Conservation (phyloP, 306 rosid genomes). For the Malus orientalis region DNA sequence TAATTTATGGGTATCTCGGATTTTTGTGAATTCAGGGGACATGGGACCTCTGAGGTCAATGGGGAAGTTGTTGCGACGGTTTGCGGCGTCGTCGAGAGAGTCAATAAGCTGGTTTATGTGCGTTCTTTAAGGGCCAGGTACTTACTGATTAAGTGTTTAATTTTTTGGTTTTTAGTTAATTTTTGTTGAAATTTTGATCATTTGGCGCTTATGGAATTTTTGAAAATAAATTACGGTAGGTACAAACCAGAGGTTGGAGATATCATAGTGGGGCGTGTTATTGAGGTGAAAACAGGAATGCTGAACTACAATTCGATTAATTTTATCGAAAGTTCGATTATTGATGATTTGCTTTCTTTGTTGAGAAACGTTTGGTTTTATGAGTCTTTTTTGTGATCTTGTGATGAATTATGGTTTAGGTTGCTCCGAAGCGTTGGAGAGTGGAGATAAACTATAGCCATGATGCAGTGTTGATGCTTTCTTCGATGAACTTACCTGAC, state of each 20-base stretch:
- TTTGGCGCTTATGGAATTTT: background rate
- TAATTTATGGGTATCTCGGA: background rate
- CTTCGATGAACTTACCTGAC: slow-evolving; percentile 89
- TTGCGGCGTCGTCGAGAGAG: slow-evolving; percentile 83
- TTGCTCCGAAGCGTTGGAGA: slow-evolving; percentile 87
- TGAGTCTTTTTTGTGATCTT: background rate
- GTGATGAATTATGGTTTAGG: slow-evolving; percentile 29
- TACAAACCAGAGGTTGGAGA: slow-evolving; percentile 97
- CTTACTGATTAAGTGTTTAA: background rate
- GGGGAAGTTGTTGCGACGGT: slow-evolving; percentile 75
- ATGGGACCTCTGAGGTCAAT: slow-evolving; percentile 67
- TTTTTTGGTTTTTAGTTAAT: background rate
- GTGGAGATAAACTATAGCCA: slow-evolving; percentile 79
- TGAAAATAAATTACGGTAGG: slow-evolving; percentile 20
- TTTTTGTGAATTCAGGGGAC: slow-evolving; percentile 47
- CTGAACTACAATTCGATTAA: background rate
- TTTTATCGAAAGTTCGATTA: background rate
- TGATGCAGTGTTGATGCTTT: slow-evolving; percentile 83
- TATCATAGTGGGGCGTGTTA: slow-evolving; percentile 72
- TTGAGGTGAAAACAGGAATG: slow-evolving; percentile 45
- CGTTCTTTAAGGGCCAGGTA: slow-evolving; percentile 72
- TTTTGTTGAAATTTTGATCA: no score
- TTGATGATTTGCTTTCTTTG: background rate
- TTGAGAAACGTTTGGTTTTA: background rate
- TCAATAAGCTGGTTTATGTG: slow-evolving; percentile 85